Percentiles rank a stretch among this genome's conserved stretches.
These are phyloP conservation scores for Ambrosia artemisiifolia DNA, from an alignment of 129 eudicot species.

Conservation along the genomic window DNA sequence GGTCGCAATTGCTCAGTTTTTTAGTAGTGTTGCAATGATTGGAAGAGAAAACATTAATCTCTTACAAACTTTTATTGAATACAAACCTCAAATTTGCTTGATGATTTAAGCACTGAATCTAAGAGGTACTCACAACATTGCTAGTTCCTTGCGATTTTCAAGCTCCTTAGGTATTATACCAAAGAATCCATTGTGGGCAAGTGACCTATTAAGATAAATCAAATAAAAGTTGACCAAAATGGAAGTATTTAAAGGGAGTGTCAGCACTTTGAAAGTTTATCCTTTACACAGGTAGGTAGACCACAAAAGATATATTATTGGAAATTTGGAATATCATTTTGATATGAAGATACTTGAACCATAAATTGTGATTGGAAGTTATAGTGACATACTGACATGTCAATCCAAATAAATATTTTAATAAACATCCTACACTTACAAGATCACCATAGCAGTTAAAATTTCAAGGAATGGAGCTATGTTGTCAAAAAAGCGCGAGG, in stretches of 20 bases:
- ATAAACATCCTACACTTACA: conserved; percentile 39
- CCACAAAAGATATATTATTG: background rate
- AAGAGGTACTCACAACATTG: too few species aligned
- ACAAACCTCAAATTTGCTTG: conserved; percentile 51
- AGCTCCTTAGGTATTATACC: conserved; percentile 56
- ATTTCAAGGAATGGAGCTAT: conserved; percentile 41
- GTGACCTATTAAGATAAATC: conserved; percentile 25
- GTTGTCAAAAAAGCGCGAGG: too few species aligned
- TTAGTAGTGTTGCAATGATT: background rate
- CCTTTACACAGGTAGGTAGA: background rate
- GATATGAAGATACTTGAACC: background rate
- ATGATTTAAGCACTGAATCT: conserved; percentile 51
- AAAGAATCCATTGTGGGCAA: conserved; percentile 48
- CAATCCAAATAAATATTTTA: background rate
- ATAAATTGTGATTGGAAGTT: background rate
- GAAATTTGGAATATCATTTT: background rate
- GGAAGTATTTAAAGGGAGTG: background rate
- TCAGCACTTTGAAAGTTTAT: background rate
- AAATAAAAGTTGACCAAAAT: conserved; percentile 14
- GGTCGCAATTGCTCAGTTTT: too few species aligned
- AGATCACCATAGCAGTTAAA: conserved; percentile 32
- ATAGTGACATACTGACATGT: background rate
- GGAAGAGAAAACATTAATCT: conserved; percentile 20
- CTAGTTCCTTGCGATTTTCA: conserved; percentile 45
- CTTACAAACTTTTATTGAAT: conserved; percentile 11